Base-by-base conservation (phyloP, 2,329 filamentous ascomycete species). In the Venturia aucupariae region DNA sequence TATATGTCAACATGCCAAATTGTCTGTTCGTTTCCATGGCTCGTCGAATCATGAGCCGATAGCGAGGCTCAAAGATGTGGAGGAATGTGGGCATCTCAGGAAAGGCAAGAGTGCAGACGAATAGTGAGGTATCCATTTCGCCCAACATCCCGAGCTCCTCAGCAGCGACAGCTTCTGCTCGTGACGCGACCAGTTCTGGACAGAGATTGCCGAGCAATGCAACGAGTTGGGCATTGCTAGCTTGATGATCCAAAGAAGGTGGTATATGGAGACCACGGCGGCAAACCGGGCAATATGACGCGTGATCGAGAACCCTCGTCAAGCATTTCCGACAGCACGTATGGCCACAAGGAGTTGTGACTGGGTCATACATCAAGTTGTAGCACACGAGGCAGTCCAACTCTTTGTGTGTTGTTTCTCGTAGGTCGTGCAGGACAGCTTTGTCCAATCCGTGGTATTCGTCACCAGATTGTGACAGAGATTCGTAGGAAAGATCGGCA, bases 371-470 rank as follows among this genome's bases (percentile, higher is more conserved):
- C 73, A 93, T 89, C 27, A 95, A 75, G 48, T 86, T 84, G 73
- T 93, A 95, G 75, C 92, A 96, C 65, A 96, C 86, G 70, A 94
- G 90, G 69, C 92, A 97, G 71, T 96, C 91, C 71, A 95, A 79
- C 72, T 96, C 91, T 19, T 80, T 79, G 66, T 86, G 84, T 3
- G 85, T 80, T 1, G 80, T 78, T 32, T 88, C 82, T 69, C 85
- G 85, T 17, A 94, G 72, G 41, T 79, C 80, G 32, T 81, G 76
- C 35, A 92, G 75, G 10, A 87, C 70, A 10, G 71, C 73, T 4
- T 71, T 68, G 66, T 89, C 85, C 24, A 81, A 66, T 35, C 72
- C 66, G 44, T 75, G 70, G 61, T 75, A 72, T 1, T 72, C 66
- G 63, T 79, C 77, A 27, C 71, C 72, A 44, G 74, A 68, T 15